Base-by-base conservation (phyloP, 2,329 filamentous ascomycete species). In the Paradendryphiella salina region DNA sequence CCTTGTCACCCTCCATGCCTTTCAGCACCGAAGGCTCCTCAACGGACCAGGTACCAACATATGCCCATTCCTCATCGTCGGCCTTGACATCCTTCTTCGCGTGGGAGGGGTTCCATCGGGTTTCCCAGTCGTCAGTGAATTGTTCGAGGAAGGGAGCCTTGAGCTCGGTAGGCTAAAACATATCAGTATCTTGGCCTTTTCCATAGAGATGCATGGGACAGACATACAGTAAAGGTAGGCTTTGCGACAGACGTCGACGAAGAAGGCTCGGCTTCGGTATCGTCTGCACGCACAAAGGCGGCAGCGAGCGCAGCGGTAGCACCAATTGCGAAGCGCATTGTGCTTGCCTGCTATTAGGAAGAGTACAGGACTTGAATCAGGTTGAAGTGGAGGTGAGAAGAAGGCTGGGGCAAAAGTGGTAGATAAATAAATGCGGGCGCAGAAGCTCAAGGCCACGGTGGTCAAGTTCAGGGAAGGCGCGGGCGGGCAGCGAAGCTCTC, bases 121-220 rank as follows among this genome's bases (percentile, higher is more conserved):
- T 79, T 64, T 96, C 88, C 93, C 93, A 97, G 78, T 90, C 92
- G 65, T 95, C 89, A 77, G 90, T 96, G 81, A 99, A 99, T 78
- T 99, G 94, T 81, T 99, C 94, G 60, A 97, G 80, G 84, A 99
- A 99, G 54, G 91, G 90, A 64, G 87, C 94, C 80, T 96, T 94
- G 70, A 97, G 75, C 58, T 80, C 83, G 61, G 91, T 90, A 53
- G 94, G 92, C 93, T 99, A 70, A n/a, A 10, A 8, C 15, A 6
- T 38, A 59, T 72, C 51, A 71, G 64, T 14, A 46, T n/a, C 32
- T 7, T 20, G 8, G 14, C 6, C 26, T 23, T 8, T 13, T n/a
- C n/a, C 6, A 3, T 1, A 3, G 17, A 4, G 14, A 40, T 10
- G 10, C 8, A 31, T 8, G 44, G 17, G 35, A 81, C 90, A 80